Base-by-base conservation (phyloP, 306 rosid genomes). In the Casuarina cunninghamiana region DNA sequence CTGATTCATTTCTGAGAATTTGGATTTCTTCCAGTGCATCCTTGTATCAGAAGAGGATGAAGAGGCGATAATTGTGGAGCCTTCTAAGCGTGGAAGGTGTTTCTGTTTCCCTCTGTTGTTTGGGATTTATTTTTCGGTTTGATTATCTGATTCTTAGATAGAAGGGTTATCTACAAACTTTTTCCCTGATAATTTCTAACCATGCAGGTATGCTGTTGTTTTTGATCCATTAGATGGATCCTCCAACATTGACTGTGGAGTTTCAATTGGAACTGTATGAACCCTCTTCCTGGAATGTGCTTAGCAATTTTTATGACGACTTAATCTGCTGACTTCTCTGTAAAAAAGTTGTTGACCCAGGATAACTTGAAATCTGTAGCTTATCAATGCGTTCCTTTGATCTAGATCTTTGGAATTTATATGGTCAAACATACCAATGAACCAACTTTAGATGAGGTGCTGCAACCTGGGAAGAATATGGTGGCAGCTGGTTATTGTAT, bases 11-110 rank as follows among this genome's bases (percentile, higher is more conserved):
- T 80, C 62, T 87, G 71, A 87, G 48, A 75, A 72, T 72, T 76
- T 61, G 45, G 13, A 35, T 76, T 84, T 72, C 77, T 60, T 84
- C 67, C 88, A 91, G 99, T 74, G 91, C 84, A 87, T 95, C 77
- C 90, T 95, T 86, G 98, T 95, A 53, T 95, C 98, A 1, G 98
- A 95, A 82, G 98, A 95, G 93, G 97, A 95, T 61, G 98, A 95
- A 77, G 93, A 88, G 0, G 96, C 98, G 42, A 93, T 80, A 17
- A 79, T 91, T 63, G 98, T 95, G 79, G 97, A 95, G 69, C 86
- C 91, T 41, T 82, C 92, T 21, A 50, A 48, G 54, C 89, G 91
- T 39, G 91, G 91, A 84, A 88, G 82, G 91, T 85, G 37, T 16
- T 49, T 76, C 11, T 53, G 46, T 41, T 26, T 50, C 78, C 68